Base-by-base conservation (phyloP, 495 filamentous ascomycete species). In the Hyaloscypha variabilis region DNA sequence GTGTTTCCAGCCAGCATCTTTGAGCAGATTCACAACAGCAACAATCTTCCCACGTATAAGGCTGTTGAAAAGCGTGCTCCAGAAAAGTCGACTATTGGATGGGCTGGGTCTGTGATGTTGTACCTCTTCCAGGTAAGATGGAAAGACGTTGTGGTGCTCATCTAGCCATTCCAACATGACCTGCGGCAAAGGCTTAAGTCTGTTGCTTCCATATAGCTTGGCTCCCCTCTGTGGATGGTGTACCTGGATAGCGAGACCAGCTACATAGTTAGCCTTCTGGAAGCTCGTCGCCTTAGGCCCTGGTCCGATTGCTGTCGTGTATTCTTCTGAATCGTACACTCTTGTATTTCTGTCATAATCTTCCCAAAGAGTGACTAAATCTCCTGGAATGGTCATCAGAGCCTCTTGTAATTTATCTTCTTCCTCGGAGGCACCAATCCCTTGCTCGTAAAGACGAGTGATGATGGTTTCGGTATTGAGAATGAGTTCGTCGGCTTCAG, bases 121-220 rank as follows among this genome's bases (percentile, higher is more conserved):
- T 42, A 96, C 77, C 14, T 86, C 76, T 46, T 85, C 78, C 3
- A 90, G 69, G 64, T 90, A 88, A 53, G 81, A 77, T 24, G 75
- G 75, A 65, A 87, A 87, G 28, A 88, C 77, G 54, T 86, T 82
- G 71, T 94, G 88, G 68, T 90, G 82, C 3, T 80, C 79, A 58
- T 91, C 81, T 42, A 96, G 79, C 93, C 93, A 97, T 64, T 89
- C 83, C 25, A 96, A 81, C 19, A 97, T 78, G 30, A 92, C 80
- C 67, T 87, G 86, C 17, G 93, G 91, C 6, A 94, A 77, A 6
- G 90, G 83, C 39, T 71, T 76, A 8, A 39, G 67, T 75, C 23
- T 76, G 72, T 14, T 42, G 70, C 62, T 25, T 19, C 59, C 59
- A 57, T 53, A 67, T n/a, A 28, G 13, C 2, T 58, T 58, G 2